Conservation (phyloP, 2,329 filamentous ascomycete genomes). For the Sclerotinia borealis region DNA sequence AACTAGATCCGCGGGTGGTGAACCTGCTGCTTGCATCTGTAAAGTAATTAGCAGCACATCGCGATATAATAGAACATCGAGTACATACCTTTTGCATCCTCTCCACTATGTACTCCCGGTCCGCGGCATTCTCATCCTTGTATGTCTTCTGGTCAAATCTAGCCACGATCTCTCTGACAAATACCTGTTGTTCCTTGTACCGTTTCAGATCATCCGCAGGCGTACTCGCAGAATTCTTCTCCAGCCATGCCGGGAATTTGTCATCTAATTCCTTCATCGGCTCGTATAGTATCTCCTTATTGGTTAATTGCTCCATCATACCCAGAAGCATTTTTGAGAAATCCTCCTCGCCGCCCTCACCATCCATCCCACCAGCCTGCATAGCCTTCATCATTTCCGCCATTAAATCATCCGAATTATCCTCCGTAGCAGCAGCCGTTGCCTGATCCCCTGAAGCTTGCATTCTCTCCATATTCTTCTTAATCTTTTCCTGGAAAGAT, state of each 20-base stretch:
- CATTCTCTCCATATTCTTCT: conserved; percentile 93
- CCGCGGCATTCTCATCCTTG: conserved; percentile 70
- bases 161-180: conserved; percentile 80
- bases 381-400: conserved; percentile 91
- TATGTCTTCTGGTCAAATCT: conserved; percentile 83
- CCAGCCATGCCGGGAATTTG: conserved; percentile 88
- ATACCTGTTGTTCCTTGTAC: conserved; percentile 71
- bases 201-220: conserved; percentile 67
- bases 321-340: conserved; percentile 92
- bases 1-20: conserved; percentile 83
- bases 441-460: conserved; percentile 81
- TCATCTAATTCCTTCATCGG: conserved; percentile 95
- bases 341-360: conserved; percentile 65
- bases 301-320: conserved; percentile 99
- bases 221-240: conserved; percentile 63
- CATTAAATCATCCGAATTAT: conserved; percentile 70
- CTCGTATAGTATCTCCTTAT: conserved; percentile 97
- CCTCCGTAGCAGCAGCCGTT: conserved; percentile 66
- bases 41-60: conserved; percentile 16
- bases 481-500: conserved; percentile 87
- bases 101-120: conserved; percentile 90
- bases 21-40: conserved; percentile 95
- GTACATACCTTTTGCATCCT: conserved; percentile 86
- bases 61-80: conserved; percentile 4
- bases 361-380: conserved; percentile 56